Evolutionary conservation across 2,329 filamentous ascomycete genomes (phyloP).

Genomic region (Dactylellina cionopaga): DNA sequence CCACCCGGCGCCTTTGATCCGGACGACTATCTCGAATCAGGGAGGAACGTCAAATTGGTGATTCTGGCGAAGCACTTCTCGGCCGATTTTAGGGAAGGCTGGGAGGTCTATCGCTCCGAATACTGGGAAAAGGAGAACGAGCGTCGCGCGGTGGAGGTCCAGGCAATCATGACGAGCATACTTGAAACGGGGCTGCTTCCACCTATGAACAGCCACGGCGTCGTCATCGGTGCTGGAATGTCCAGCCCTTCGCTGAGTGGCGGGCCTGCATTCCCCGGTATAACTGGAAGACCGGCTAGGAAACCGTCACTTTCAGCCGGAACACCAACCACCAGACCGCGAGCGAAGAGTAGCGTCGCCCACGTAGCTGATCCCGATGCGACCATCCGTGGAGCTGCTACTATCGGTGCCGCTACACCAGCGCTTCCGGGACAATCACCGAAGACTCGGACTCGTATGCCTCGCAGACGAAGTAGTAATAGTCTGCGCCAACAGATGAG

Average conservation of each 20-base stretch:
- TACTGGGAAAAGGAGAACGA: slow-evolving; percentile 99
- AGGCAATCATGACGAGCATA: slow-evolving; percentile 42
- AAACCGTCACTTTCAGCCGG: slow-evolving; percentile 43
- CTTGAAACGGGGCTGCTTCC: slow-evolving; percentile 43
- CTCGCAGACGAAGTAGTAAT: slow-evolving; percentile 21
- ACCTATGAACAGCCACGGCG: slow-evolving; percentile 43
- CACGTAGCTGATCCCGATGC: slow-evolving; percentile 3
- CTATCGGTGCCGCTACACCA: no score
- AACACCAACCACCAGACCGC: slow-evolving; percentile 11
- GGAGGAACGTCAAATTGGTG: slow-evolving; percentile 89
- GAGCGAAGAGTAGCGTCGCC: slow-evolving; percentile 25
- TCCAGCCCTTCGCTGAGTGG: not conserved
- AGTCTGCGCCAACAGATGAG: slow-evolving; percentile 25
- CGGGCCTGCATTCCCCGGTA: slow-evolving; percentile 31
- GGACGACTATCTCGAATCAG: slow-evolving; percentile 84
- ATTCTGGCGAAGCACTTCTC: slow-evolving; percentile 94
- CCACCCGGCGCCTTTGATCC: slow-evolving; percentile 63
- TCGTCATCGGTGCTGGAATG: slow-evolving; percentile 31
- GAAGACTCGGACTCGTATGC: slow-evolving; percentile 20
- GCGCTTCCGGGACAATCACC: not conserved
- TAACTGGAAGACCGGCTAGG: slow-evolving; percentile 34
- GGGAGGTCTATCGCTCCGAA: slow-evolving; percentile 91
- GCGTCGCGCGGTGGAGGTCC: slow-evolving; percentile 68
- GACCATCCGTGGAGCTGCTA: slow-evolving; percentile 28
- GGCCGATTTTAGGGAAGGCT: slow-evolving; percentile 92